Evolutionary conservation across 2,329 filamentous ascomycete genomes (phyloP).

Genomic region (Torrubiellomyces zombiae): DNA sequence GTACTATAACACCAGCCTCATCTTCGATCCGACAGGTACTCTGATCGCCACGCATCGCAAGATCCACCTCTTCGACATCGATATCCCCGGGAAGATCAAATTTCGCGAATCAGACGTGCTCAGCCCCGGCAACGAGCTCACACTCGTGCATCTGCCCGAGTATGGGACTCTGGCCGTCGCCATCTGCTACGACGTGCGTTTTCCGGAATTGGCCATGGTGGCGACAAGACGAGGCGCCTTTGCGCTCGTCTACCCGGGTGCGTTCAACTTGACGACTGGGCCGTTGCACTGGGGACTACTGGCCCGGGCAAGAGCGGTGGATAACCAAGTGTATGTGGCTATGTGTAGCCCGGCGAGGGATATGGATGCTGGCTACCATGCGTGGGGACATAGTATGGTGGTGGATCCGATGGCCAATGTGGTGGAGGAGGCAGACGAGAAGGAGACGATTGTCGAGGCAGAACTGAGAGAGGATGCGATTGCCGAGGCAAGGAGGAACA

Average conservation of each 20-base stretch:
- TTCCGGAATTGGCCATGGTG: conserved; percentile 83
- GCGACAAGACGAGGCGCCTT: conserved; percentile 79
- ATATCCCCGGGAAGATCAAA: conserved; percentile 85
- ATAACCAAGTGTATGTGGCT: conserved; percentile 89
- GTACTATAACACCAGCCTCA: conserved; percentile 82
- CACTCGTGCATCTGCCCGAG: conserved; percentile 69
- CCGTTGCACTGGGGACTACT: conserved; percentile 80
- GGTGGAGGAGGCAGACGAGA: conserved; percentile 62
- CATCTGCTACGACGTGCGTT: conserved; percentile 96
- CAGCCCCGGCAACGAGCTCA: conserved; percentile 68
- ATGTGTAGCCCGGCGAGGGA: conserved; percentile 85
- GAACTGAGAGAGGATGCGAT: conserved; percentile 55
- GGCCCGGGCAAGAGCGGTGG: conserved; percentile 67
- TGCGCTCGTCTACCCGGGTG: conserved; percentile 81
- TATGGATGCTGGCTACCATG: conserved; percentile 60
- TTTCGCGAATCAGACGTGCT: conserved; percentile 88
- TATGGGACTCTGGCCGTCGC: conserved; percentile 78
- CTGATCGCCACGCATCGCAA: conserved; percentile 84
- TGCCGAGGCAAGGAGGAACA: conserved; percentile 59
- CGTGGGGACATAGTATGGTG: conserved; percentile 83
- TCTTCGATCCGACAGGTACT: conserved; percentile 62
- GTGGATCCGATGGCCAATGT: conserved; percentile 76
- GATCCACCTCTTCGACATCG: conserved; percentile 92
- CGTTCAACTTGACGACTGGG: conserved; percentile 90
- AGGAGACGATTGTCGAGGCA: conserved; percentile 58